Evolutionary conservation across 2,329 filamentous ascomycete species (phyloP).

Genomic region (Tolypocladium cylindrosporum): DNA sequence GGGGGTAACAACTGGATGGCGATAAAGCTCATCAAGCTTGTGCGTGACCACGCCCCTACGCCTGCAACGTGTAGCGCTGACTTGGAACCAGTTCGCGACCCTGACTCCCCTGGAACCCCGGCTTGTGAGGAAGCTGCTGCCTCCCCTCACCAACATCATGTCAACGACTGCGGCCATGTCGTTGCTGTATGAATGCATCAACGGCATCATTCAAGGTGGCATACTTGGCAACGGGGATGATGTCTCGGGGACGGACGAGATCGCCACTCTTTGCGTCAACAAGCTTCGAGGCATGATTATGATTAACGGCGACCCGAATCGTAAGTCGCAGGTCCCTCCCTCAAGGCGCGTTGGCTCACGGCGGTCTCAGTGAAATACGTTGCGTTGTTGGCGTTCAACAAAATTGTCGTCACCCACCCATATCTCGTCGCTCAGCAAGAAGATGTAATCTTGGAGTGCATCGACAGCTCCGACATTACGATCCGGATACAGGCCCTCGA

Average conservation of each 20-base stretch:
- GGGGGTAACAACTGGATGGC: conserved; percentile 99
- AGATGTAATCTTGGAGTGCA: conserved; percentile 91
- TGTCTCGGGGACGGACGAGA: conserved; percentile 74
- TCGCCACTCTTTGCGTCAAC: conserved; percentile 82
- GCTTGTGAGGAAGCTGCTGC: conserved; percentile 80
- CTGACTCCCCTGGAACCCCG: conserved; percentile 87
- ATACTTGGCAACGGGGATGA: conserved; percentile 79
- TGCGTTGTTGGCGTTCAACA: conserved; percentile 87
- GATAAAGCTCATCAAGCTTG: conserved; percentile 96
- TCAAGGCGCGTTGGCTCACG: not conserved
- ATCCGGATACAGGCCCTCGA: conserved; percentile 90
- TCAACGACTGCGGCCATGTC: conserved; percentile 96
- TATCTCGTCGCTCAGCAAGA: conserved; percentile 84
- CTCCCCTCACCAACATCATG: conserved; percentile 86
- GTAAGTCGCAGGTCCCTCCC: conserved; percentile 40
- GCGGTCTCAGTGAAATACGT: conserved; percentile 77
- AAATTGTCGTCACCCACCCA: conserved; percentile 82
- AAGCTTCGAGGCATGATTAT: conserved; percentile 93
- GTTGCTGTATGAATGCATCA: conserved; percentile 96
- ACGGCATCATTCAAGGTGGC: conserved; percentile 93
- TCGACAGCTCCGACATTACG: conserved; percentile 91
- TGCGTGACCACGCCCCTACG: conserved; percentile 21
- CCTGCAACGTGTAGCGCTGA: not conserved
- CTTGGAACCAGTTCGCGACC: conserved; percentile 67
- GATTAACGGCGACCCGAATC: conserved; percentile 84